These are phyloP conservation scores for Candida saitoana DNA, from an alignment of 805 yeast species.

Conservation along the genomic window DNA sequence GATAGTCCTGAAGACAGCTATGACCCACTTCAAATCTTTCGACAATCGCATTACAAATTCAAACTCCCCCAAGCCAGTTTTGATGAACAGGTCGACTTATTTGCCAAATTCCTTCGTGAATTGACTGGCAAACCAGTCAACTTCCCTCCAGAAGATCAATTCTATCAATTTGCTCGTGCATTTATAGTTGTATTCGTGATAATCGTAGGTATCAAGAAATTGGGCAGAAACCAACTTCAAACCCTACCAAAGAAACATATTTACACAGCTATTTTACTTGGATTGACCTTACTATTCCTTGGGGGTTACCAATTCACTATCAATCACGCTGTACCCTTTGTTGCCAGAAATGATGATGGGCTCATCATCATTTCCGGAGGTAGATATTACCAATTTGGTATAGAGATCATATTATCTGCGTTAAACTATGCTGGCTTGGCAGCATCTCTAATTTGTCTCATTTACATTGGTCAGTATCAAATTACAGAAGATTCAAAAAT, in stretches of 20 bases:
- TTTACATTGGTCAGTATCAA: constrained; percentile 31
- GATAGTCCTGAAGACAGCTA: constrained; percentile 17
- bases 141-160: constrained; percentile 39
- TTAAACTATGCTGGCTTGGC: constrained; percentile 48
- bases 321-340: constrained; percentile 58
- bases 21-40: constrained; percentile 17
- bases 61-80: constrained; percentile 32
- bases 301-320: constrained; percentile 65
- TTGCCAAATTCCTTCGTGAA: constrained; percentile 52
- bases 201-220: constrained; percentile 48
- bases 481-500: constrained; percentile 18
- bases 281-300: constrained; percentile 41
- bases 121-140: constrained; percentile 41
- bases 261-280: constrained; percentile 28
- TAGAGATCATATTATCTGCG: constrained; percentile 56
- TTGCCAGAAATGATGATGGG: constrained; percentile 50
- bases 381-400: constrained; percentile 63
- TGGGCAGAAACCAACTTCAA: constrained; percentile 28
- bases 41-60: constrained; percentile 30
- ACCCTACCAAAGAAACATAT: constrained; percentile 16
- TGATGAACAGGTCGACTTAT: constrained; percentile 39
- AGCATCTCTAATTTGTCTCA: constrained; percentile 34
- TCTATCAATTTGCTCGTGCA: constrained; percentile 39
- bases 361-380: constrained; percentile 63
- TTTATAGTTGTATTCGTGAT: constrained; percentile 42